Conservation (phyloP, 805 yeast genomes). For the Torulaspora franciscae region DNA sequence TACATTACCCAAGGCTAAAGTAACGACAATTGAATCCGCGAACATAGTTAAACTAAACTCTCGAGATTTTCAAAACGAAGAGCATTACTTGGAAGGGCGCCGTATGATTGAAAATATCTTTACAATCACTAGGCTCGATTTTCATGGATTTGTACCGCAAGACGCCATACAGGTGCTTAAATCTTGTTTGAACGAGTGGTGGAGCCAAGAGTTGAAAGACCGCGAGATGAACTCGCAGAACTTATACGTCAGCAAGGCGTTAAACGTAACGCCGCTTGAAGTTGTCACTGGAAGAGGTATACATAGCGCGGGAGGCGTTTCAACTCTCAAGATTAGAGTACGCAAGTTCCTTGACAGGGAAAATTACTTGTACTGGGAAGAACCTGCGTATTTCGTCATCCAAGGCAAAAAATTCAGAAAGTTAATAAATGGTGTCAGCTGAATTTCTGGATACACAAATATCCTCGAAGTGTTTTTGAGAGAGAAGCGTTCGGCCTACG, state of each 20-base stretch:
- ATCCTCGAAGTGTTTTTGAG: no score
- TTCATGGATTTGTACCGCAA: slow-evolving; percentile 49
- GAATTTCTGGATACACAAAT: no score
- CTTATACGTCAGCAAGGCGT: slow-evolving; percentile 33
- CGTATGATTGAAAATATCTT: slow-evolving; percentile 19
- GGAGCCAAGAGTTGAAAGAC: slow-evolving; percentile 49
- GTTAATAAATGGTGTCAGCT: no score
- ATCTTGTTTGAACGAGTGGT: slow-evolving; percentile 49
- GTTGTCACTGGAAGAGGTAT: slow-evolving; percentile 68
- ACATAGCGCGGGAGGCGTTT: slow-evolving; percentile 56
- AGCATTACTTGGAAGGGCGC: slow-evolving; percentile 13
- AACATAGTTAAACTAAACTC: not conserved
- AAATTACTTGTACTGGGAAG: slow-evolving; percentile 45
- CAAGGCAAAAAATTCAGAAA: slow-evolving; percentile 36
- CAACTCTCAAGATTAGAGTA: slow-evolving; percentile 45
- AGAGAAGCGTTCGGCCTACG: no score
- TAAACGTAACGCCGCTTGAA: slow-evolving; percentile 41
- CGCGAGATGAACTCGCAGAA: slow-evolving; percentile 42
- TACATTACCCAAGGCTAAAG: not conserved
- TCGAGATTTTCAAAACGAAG: slow-evolving; percentile 9
- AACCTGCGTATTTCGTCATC: slow-evolving; percentile 41
- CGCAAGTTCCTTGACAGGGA: slow-evolving; percentile 37
- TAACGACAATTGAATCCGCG: not conserved
- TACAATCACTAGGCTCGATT: slow-evolving; percentile 40
- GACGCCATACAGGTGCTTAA: slow-evolving; percentile 43